These are phyloP conservation scores for Ganoderma multipileum DNA, from an alignment of 1,284 basidiomycete species.

Conservation along the genomic window DNA sequence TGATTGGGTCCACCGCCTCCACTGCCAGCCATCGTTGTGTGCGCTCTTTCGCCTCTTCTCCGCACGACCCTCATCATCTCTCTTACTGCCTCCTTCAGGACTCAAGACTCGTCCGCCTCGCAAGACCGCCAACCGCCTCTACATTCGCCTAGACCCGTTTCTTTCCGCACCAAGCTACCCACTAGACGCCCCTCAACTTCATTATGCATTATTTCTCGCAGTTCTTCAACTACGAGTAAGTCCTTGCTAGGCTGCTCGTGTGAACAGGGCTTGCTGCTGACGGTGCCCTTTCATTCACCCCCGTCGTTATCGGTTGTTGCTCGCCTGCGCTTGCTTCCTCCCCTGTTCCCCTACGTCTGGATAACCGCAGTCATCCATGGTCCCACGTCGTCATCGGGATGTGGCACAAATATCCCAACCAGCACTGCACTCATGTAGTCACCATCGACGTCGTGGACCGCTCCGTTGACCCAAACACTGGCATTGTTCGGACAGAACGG, in stretches of 20 bases:
- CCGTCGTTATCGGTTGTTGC: background rate
- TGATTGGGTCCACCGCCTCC: slow-evolving; percentile 20
- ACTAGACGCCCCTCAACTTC: slow-evolving; percentile 4
- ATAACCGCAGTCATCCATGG: slow-evolving; percentile 76
- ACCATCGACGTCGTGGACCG: slow-evolving; percentile 91
- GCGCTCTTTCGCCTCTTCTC: slow-evolving; percentile 19
- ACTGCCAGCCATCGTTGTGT: slow-evolving; percentile 27
- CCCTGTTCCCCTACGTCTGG: background rate
- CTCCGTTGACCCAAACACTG: slow-evolving; percentile 82
- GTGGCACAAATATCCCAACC: slow-evolving; percentile 97
- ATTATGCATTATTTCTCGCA: slow-evolving; percentile 81
- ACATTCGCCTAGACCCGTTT: slow-evolving; percentile 22
- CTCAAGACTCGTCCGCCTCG: slow-evolving; percentile 3
- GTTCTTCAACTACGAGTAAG: slow-evolving; percentile 75
- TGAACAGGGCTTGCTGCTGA: slow-evolving; percentile 29
- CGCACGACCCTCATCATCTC: slow-evolving; percentile 14
- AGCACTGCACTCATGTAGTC: slow-evolving; percentile 90
- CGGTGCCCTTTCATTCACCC: background rate
- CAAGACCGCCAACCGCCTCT: slow-evolving; percentile 25
- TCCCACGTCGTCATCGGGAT: slow-evolving; percentile 88
- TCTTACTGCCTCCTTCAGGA: slow-evolving; percentile 2
- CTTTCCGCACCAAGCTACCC: background rate
- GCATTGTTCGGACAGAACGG: slow-evolving; percentile 88
- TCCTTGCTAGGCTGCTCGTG: slow-evolving; percentile 25
- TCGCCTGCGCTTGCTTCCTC: slow-evolving; percentile 2